phyloP scores from a whole-genome alignment of 2,329 filamentous ascomycete genomes.

The Xylaria arbuscula region DNA sequence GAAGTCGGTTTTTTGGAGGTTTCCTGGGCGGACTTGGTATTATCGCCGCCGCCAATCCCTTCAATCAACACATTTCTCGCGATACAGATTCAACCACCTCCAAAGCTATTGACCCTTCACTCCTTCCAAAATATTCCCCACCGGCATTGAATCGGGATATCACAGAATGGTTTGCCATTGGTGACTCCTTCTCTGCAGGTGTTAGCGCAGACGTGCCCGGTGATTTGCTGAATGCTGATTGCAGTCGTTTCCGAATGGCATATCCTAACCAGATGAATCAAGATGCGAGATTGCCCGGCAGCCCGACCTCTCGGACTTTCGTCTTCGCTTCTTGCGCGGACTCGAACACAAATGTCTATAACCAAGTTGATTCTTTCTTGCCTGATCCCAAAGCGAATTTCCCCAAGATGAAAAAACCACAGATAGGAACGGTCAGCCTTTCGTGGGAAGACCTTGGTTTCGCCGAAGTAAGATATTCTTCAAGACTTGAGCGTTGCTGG shows the following conservation, averaged over 20 bases:
- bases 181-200: conserved; percentile 15
- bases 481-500: neutral
- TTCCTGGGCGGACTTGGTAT: neutral
- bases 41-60: neutral
- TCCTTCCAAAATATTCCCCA: conserved; percentile 8
- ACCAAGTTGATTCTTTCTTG: conserved; percentile 1
- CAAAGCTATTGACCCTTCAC: neutral
- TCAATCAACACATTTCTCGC: neutral
- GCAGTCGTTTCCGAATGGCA: conserved; percentile 7
- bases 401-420: conserved; percentile 7
- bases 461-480: neutral
- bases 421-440: conserved; percentile 17
- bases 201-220: conserved; percentile 1
- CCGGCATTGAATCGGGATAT: conserved; percentile 5
- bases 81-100: neutral
- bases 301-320: neutral
- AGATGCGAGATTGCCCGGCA: conserved; percentile 1
- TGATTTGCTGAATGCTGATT: conserved; percentile 5
- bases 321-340: conserved; percentile 13
- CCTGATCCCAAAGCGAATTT: conserved; percentile 5
- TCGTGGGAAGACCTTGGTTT: conserved; percentile 11
- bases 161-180: conserved; percentile 20
- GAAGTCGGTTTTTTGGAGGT: neutral
- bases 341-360: neutral
- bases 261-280: conserved; percentile 14